Evolutionary conservation across 208 protist genomes (phyloP).

Genomic region (Trichomonas gallinae): DNA sequence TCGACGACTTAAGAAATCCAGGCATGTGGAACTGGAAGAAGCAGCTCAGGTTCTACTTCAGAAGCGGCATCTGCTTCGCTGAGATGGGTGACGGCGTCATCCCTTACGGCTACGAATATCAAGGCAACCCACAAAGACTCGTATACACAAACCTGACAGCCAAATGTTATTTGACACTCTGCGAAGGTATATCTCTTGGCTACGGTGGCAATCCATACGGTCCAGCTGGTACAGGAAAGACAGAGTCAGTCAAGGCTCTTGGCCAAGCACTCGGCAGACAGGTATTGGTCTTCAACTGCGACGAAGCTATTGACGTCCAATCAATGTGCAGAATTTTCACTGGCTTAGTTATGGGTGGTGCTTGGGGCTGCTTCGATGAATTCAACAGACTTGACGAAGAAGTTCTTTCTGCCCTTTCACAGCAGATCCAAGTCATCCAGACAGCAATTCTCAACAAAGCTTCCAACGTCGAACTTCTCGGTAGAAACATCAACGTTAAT

Average conservation of each 20-base stretch:
- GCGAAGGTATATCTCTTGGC: conserved; percentile 85
- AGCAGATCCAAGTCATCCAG: conserved; percentile 96
- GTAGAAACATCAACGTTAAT: conserved; percentile 53
- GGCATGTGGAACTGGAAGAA: conserved; percentile 78
- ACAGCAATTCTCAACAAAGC: conserved; percentile 70
- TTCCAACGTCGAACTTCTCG: conserved; percentile 67
- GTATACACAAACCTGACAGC: conserved; percentile 93
- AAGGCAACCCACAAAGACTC: conserved; percentile 86
- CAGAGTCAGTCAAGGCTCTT: conserved; percentile 91
- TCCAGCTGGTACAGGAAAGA: conserved; percentile 92
- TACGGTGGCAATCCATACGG: conserved; percentile 95
- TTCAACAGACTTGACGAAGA: conserved; percentile 95
- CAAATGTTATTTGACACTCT: conserved; percentile 89
- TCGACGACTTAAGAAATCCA: background rate
- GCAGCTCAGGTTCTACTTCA: conserved; percentile 80
- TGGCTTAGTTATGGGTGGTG: conserved; percentile 90
- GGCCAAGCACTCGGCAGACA: conserved; percentile 84
- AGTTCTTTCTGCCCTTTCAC: conserved; percentile 86
- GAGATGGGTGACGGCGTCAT: conserved; percentile 79
- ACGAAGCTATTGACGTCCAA: conserved; percentile 95
- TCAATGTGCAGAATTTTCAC: conserved; percentile 95
- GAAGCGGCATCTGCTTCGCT: conserved; percentile 56
- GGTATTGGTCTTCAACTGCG: conserved; percentile 96
- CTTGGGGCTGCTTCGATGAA: conserved; percentile 97
- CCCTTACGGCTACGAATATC: conserved; percentile 91